Conservation (phyloP, 805 yeast genomes). For the Wickerhamomyces queroliae region DNA sequence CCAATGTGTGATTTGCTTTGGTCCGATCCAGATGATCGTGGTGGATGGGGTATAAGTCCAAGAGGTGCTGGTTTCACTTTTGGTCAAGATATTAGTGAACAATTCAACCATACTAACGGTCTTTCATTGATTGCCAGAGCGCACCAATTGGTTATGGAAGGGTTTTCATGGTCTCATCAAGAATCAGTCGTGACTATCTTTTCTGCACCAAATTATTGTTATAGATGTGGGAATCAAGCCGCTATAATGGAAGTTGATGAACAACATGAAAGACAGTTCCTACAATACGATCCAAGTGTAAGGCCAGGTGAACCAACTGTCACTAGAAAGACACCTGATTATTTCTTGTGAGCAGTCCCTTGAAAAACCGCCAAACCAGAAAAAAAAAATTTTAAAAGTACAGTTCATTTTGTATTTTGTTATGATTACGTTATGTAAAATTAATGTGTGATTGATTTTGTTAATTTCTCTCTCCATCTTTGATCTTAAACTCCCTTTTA, state of each 20-base stretch:
- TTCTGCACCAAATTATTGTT: constrained; percentile 94
- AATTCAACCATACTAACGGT: constrained; percentile 87
- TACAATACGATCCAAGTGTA: constrained; percentile 94
- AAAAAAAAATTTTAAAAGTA: too few species aligned
- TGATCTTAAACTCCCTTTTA: background rate
- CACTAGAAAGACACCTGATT: constrained; percentile 94
- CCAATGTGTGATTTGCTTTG: constrained; percentile 95
- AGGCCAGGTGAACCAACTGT: constrained; percentile 98
- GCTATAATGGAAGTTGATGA: constrained; percentile 98
- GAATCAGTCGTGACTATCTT: constrained; percentile 92
- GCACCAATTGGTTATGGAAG: constrained; percentile 97
- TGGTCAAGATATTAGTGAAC: constrained; percentile 93
- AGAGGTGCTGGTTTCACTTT: constrained; percentile 98
- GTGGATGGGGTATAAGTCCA: constrained; percentile 97
- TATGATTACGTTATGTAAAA: constrained; percentile 1
- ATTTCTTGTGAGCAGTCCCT: constrained; percentile 62
- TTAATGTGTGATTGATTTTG: background rate
- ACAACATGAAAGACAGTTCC: constrained; percentile 81
- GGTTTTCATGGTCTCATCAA: constrained; percentile 91
- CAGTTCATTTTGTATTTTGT: background rate
- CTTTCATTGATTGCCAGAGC: constrained; percentile 86
- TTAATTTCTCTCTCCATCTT: background rate
- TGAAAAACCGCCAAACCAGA: background rate
- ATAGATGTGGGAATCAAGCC: constrained; percentile 97
- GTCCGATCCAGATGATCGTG: constrained; percentile 97